Base-by-base conservation (phyloP, 176 grass and related monocot genomes). In the Eragrostis curvula region DNA sequence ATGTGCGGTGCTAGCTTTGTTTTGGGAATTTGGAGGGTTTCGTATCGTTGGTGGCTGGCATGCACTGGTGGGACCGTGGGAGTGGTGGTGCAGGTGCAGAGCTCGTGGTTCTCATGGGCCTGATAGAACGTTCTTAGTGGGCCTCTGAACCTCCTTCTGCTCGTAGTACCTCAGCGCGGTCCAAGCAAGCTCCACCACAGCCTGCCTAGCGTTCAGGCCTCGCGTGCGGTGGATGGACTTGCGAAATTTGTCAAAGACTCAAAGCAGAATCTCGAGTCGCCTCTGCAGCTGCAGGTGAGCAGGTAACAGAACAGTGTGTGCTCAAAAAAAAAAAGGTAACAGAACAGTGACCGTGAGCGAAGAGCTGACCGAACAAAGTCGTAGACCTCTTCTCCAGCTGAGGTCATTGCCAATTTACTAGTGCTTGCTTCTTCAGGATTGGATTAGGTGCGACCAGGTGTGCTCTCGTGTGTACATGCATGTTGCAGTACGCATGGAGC, bases 391-490 rank as follows among this genome's bases (percentile, higher is more conserved):
- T 15, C 66, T 66, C 46, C 29, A 10, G 28, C 8, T 67, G 61
- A 79, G 27, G 60, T 14, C 46, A 60, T 23, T 9, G 11, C 58
- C 58, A 61, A 4, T 61, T 61, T 28, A 61, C 6, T 59, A 59
- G 8, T 9, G 9, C 4, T 36, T 2, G 36, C 4, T 15, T 10
- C 5, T 41, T 25, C 52, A 49, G 23, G 49, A 66, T 66, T 39
- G 24, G 32, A 36, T 36, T 60, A 25, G 21, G 76, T 42, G 29
- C 9, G 77, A 79, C 77, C 63, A 5, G 15, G 63, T 80, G 32
- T 18, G 8, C 73, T 8, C 62, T 5, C 46, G 63, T 80, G 63
- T 68, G 77, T 55, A 68, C 75, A 64, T 46, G 72, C 62, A 30
- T 23, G 62, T 41, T 11, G 49, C 60, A 9, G 32, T 28, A 51